Evolutionary conservation across 2,329 filamentous ascomycete species (phyloP).

Genomic region (Fusarium sp.): DNA sequence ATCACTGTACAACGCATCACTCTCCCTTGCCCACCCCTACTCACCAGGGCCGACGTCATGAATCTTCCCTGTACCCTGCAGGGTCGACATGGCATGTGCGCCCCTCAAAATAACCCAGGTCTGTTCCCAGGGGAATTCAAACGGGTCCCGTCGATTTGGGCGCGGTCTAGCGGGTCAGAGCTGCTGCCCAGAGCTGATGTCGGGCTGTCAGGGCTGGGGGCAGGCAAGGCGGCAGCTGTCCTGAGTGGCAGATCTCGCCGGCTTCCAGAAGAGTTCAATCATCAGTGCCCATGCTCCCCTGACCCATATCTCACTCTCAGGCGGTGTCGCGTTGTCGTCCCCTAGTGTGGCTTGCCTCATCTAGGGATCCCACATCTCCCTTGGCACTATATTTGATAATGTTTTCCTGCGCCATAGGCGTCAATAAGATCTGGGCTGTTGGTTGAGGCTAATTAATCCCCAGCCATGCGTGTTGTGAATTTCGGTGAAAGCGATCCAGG

Average conservation of each 20-base stretch:
- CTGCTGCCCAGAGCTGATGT: slow-evolving; percentile 34
- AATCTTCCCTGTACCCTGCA: slow-evolving; percentile 39
- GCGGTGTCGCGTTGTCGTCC: slow-evolving; percentile 38
- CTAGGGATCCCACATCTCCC: slow-evolving; percentile 34
- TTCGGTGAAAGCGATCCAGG: slow-evolving; percentile 43
- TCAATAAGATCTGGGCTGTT: slow-evolving; percentile 23
- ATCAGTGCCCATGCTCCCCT: slow-evolving; percentile 28
- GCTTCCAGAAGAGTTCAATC: slow-evolving; percentile 42
- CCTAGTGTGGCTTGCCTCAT: slow-evolving; percentile 46
- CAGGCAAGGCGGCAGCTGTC: slow-evolving; percentile 29
- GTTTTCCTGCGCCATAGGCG: slow-evolving; percentile 31
- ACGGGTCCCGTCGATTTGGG: slow-evolving; percentile 41
- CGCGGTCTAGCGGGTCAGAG: slow-evolving; percentile 34
- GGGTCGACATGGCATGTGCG: slow-evolving; percentile 42
- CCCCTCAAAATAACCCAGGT: slow-evolving; percentile 36
- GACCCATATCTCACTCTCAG: slow-evolving; percentile 24
- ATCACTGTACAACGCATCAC: slow-evolving; percentile 38
- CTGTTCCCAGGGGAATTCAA: slow-evolving; percentile 31
- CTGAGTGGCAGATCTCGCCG: slow-evolving; percentile 43
- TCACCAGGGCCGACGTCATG: slow-evolving; percentile 44
- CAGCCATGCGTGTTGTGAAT: slow-evolving; percentile 39
- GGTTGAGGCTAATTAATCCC: slow-evolving; percentile 43
- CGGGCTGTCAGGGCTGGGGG: slow-evolving; percentile 34
- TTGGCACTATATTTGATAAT: slow-evolving; percentile 31
- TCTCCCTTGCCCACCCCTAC: slow-evolving; percentile 24